Evolutionary conservation across 2,329 filamentous ascomycete genomes (phyloP).

Genomic region (Aspergillus felis): DNA sequence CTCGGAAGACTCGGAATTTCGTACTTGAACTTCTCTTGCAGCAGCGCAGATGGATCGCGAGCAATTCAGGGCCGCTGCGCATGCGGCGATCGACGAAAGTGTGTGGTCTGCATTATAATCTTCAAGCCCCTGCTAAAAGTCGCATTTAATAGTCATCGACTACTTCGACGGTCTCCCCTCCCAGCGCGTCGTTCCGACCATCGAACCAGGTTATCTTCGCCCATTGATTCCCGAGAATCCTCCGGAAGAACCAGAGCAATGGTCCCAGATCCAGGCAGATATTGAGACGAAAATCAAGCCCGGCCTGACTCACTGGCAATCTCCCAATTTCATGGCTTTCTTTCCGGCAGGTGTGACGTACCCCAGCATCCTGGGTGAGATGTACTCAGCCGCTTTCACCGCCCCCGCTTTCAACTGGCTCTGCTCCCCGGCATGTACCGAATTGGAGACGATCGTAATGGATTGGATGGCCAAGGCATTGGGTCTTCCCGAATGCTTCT

Average conservation of each 20-base stretch:
- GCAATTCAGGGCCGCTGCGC: conserved; percentile 73
- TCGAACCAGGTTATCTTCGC: conserved; percentile 80
- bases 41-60: conserved; percentile 64
- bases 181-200: conserved; percentile 69
- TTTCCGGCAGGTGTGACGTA: conserved; percentile 81
- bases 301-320: conserved; percentile 91
- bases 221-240: conserved; percentile 71
- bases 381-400: conserved; percentile 85
- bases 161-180: conserved; percentile 75
- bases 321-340: conserved; percentile 93
- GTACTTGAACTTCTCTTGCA: background rate
- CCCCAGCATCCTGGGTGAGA: conserved; percentile 81
- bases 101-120: conserved; percentile 30
- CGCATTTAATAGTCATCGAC: conserved; percentile 59
- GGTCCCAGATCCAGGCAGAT: conserved; percentile 76
- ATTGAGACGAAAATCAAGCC: conserved; percentile 84
- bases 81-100: conserved; percentile 80
- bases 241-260: conserved; percentile 63
- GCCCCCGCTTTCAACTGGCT: conserved; percentile 97
- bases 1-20: background rate
- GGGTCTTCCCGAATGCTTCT: conserved; percentile 67
- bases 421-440: conserved; percentile 85
- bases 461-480: conserved; percentile 85
- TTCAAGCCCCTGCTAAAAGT: conserved; percentile 1
- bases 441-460: conserved; percentile 87